Conservation (phyloP, 192 early-diverging fungal genomes). For the Linnemannia elongata region DNA sequence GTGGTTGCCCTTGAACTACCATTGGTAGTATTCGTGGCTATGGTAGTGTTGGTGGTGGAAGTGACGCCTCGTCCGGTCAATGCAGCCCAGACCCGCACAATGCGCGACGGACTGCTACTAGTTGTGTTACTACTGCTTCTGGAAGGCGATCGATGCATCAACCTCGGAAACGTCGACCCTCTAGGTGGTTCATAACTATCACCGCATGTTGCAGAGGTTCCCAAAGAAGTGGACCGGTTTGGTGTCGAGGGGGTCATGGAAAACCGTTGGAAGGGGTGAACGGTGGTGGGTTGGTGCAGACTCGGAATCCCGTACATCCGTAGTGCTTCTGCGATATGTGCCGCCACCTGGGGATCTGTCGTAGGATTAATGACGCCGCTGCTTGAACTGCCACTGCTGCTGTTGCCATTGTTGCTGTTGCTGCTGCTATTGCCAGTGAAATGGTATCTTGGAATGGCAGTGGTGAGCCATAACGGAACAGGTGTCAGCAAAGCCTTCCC, state of each 20-base stretch:
- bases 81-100: background rate
- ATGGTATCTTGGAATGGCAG: background rate
- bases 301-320: background rate
- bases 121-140: background rate
- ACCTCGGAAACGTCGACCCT: background rate
- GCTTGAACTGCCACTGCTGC: background rate
- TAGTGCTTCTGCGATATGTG: slow-evolving; percentile 1
- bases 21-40: background rate
- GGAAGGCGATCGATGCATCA: background rate
- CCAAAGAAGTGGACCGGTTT: background rate
- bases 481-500: background rate
- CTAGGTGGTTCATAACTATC: background rate
- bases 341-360: background rate
- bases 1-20: background rate
- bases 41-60: too few species aligned
- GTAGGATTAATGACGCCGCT: background rate
- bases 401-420: background rate
- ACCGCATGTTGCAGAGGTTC: background rate
- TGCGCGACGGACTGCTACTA: background rate
- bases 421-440: background rate
- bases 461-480: background rate
- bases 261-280: background rate
- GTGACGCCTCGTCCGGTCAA: background rate
- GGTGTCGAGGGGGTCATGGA: background rate
- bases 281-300: background rate